phyloP scores from a whole-genome alignment of 306 rosid species.

The Prunus armeniaca region DNA sequence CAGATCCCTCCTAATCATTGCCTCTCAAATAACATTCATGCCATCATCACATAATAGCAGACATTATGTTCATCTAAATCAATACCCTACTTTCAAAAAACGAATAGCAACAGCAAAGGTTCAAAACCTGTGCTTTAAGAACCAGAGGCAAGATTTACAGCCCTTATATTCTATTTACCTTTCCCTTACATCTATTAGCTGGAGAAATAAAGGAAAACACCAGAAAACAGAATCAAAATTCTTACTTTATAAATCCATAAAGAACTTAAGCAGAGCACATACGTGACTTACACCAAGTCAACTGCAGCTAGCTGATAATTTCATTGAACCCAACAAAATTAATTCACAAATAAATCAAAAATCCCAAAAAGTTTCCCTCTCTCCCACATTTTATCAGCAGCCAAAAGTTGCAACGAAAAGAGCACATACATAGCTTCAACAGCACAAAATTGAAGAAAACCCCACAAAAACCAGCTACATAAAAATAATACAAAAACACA shows the following conservation, averaged over 20 bases:
- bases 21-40: neutral
- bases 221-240: neutral
- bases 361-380: neutral
- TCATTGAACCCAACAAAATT: neutral
- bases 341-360: neutral
- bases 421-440: neutral
- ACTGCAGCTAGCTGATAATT: neutral
- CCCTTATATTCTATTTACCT: neutral
- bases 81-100: neutral
- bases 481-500: neutral
- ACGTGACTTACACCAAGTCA: neutral
- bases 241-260: neutral
- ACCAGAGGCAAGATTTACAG: neutral
- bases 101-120: neutral
- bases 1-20: neutral
- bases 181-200: neutral
- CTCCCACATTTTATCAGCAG: slow-evolving; percentile 13
- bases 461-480: neutral
- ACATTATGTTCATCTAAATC: neutral
- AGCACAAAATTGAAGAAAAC: neutral
- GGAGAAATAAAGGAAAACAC: neutral
- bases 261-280: neutral
- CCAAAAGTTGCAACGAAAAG: neutral
- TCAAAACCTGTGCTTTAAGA: neutral
- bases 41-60: neutral